These are phyloP conservation scores for Vicia sativa DNA, from an alignment of 306 rosid species.

Conservation along the genomic window DNA sequence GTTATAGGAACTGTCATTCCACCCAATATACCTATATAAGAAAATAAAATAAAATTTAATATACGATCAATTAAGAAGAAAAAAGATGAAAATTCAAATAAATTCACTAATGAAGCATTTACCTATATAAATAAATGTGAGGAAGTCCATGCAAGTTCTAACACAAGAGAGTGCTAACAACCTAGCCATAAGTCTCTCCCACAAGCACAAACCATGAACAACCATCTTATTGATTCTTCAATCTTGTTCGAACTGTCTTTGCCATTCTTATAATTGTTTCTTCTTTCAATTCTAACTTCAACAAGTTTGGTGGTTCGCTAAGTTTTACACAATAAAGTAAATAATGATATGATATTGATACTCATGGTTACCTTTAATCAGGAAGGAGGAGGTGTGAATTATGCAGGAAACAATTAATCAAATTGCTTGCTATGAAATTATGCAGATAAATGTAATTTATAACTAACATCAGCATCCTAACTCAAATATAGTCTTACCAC, in stretches of 20 bases:
- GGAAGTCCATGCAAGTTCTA: constrained; percentile 46
- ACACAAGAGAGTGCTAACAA: constrained; percentile 54
- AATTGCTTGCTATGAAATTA: too few relatives aligned
- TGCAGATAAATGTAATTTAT: too few relatives aligned
- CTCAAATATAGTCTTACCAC: too few relatives aligned
- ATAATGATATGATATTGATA: too few relatives aligned
- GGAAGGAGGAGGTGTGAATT: too few relatives aligned
- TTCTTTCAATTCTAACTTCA: constrained; percentile 45
- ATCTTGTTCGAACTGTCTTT: constrained; percentile 31
- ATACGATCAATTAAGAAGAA: not conserved
- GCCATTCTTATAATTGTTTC: constrained; percentile 36
- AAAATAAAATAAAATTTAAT: not conserved
- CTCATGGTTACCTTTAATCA: too few relatives aligned
- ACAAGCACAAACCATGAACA: constrained; percentile 48
- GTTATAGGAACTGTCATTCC: too few relatives aligned
- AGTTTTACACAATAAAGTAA: constrained; percentile 12
- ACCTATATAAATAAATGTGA: constrained; percentile 45
- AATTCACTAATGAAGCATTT: not conserved
- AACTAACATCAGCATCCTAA: too few relatives aligned
- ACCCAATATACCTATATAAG: constrained; percentile 28
- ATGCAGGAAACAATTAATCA: too few relatives aligned
- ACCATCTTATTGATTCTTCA: constrained; percentile 50
- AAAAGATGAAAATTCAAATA: not conserved
- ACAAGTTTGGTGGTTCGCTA: constrained; percentile 51
- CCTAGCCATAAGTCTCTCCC: constrained; percentile 36